Evolutionary conservation across 1,139 yeast genomes (phyloP).

Genomic region (Kluyveromyces sp.): DNA sequence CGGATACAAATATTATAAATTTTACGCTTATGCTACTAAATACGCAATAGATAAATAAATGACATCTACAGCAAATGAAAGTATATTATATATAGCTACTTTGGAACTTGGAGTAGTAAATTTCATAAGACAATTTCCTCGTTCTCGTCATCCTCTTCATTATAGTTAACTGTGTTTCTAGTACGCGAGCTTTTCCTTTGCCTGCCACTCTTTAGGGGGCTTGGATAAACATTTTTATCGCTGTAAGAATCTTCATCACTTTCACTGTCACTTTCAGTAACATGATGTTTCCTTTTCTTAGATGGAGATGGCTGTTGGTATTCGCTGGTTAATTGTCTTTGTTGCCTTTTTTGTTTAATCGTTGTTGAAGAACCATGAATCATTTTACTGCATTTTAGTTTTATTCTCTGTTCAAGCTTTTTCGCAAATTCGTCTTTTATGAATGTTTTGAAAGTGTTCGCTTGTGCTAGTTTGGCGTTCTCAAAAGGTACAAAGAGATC

Average conservation of each 20-base stretch:
- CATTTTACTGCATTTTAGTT: constrained; percentile 21
- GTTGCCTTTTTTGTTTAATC: constrained; percentile 25
- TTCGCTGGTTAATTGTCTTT: constrained; percentile 24
- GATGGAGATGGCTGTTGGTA: constrained; percentile 9
- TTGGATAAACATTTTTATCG: constrained; percentile 10
- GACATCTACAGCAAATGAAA: too few relatives aligned
- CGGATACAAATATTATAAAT: too few relatives aligned
- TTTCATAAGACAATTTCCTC: constrained; percentile 19
- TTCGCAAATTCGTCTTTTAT: constrained; percentile 17
- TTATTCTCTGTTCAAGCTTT: constrained; percentile 21
- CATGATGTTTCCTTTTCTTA: constrained; percentile 8
- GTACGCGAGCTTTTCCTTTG: constrained; percentile 41
- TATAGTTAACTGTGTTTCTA: constrained; percentile 36
- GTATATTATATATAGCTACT: constrained; percentile 2
- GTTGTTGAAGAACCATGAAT: constrained; percentile 23
- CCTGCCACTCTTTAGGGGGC: constrained; percentile 7
- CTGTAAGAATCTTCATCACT: constrained; percentile 8
- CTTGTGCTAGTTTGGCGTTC: constrained; percentile 31
- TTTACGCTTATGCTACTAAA: too few relatives aligned
- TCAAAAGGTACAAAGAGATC: constrained; percentile 58
- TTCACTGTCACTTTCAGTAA: constrained; percentile 1
- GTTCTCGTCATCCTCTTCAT: constrained; percentile 30
- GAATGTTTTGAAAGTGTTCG: constrained; percentile 25
- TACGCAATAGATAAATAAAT: too few relatives aligned
- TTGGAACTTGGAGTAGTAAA: constrained; percentile 4